These are phyloP conservation scores for Ramalina intermedia DNA, from an alignment of 495 filamentous ascomycete genomes.

Conservation along the genomic window DNA sequence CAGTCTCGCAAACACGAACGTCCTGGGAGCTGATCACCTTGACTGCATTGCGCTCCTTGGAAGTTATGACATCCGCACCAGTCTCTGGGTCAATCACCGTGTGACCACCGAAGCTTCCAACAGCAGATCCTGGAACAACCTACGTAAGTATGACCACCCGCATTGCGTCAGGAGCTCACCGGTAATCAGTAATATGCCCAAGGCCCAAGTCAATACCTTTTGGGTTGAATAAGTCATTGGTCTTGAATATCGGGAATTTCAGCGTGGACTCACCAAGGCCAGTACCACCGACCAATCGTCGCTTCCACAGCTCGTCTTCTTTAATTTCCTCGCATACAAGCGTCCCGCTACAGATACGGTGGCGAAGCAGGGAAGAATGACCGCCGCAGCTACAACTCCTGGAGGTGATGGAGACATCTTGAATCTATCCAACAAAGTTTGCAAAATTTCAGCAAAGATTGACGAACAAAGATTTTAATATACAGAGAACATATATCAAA, in stretches of 20 bases:
- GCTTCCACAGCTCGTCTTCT: background rate
- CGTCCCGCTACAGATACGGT: background rate
- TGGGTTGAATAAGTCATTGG: no score
- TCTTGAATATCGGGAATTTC: no score
- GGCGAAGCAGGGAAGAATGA: background rate
- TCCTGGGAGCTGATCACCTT: background rate
- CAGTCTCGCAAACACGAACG: background rate
- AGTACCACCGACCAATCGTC: background rate
- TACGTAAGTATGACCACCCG: background rate
- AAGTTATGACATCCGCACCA: slow-evolving; percentile 18
- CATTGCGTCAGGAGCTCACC: background rate
- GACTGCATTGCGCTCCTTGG: slow-evolving; percentile 11
- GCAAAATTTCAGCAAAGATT: no score
- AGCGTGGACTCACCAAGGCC: background rate
- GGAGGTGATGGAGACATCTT: slow-evolving; percentile 14
- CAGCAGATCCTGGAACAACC: background rate
- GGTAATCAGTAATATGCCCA: background rate
- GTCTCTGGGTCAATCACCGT: background rate
- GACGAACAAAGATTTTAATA: no score
- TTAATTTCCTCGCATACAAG: background rate
- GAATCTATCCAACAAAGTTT: no score
- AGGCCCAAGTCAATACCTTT: background rate
- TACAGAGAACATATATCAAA: no score
- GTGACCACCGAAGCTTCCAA: background rate
- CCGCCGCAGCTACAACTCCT: background rate